Evolutionary conservation across 2,329 filamentous ascomycete species (phyloP).

Genomic region (Pseudocercospora eumusae): DNA sequence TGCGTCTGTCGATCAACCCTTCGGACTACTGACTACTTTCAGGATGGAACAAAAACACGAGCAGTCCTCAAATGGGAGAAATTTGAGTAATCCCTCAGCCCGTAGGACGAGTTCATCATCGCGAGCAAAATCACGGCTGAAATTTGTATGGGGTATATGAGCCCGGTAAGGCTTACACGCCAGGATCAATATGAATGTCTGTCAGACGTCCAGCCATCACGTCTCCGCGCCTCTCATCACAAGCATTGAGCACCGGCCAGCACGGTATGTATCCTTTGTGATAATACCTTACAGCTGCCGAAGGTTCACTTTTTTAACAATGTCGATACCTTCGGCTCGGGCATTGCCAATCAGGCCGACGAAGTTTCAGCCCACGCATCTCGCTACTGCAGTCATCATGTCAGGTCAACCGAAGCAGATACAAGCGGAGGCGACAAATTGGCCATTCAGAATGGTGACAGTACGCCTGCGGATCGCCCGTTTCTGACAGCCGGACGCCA

Average conservation of each 20-base stretch:
- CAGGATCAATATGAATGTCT: not conserved
- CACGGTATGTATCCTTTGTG: not conserved
- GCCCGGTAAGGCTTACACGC: not conserved
- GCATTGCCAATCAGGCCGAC: not conserved
- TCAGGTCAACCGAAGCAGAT: not conserved
- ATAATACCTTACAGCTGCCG: not conserved
- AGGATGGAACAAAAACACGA: constrained; percentile 28
- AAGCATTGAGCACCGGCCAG: too few relatives aligned
- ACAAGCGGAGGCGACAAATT: not conserved
- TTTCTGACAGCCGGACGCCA: not conserved
- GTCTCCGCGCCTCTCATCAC: too few relatives aligned
- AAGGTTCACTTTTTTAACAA: not conserved
- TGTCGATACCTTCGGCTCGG: not conserved
- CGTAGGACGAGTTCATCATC: not conserved
- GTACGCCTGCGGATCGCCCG: not conserved
- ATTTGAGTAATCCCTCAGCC: constrained; percentile 24
- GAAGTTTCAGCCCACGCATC: not conserved
- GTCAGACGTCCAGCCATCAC: too few relatives aligned
- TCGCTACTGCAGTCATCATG: not conserved
- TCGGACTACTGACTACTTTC: not conserved
- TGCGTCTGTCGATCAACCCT: not conserved
- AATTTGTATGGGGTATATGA: not conserved
- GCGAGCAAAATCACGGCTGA: not conserved
- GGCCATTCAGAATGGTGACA: not conserved
- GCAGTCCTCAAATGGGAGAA: constrained; percentile 35